These are phyloP conservation scores for Trichoderma koningiopsis DNA, from an alignment of 2,329 filamentous ascomycete species.

Conservation along the genomic window DNA sequence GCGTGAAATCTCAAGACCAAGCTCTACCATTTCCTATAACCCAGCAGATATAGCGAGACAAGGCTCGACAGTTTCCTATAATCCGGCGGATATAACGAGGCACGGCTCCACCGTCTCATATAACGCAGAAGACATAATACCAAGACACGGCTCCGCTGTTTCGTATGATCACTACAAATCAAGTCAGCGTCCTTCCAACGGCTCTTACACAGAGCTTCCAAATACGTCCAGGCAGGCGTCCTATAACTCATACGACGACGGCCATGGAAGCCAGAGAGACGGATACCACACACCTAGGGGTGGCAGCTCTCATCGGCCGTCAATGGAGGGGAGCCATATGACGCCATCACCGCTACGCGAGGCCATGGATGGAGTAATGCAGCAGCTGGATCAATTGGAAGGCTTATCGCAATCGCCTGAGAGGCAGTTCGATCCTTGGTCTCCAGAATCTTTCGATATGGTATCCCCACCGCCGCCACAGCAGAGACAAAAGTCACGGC, in stretches of 20 bases:
- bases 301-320: constrained; percentile 67
- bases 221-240: constrained; percentile 44
- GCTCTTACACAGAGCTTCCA: constrained; percentile 37
- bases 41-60: constrained; percentile 14
- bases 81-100: constrained; percentile 37
- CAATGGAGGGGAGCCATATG: constrained; percentile 65
- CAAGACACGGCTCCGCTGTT: constrained; percentile 41
- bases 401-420: constrained; percentile 54
- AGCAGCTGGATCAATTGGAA: constrained; percentile 81
- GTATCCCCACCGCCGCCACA: constrained; percentile 38
- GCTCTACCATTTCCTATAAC: constrained; percentile 41
- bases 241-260: constrained; percentile 45
- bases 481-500: constrained; percentile 32
- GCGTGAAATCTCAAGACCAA: constrained; percentile 39
- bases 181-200: constrained; percentile 9
- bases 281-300: constrained; percentile 56
- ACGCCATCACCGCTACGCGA: constrained; percentile 91
- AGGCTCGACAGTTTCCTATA: constrained; percentile 36
- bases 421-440: constrained; percentile 75
- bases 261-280: constrained; percentile 26
- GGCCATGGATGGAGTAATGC: constrained; percentile 98
- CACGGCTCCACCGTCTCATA: constrained; percentile 41
- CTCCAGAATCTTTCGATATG: constrained; percentile 79
- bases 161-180: constrained; percentile 35
- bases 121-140: constrained; percentile 35